Evolutionary conservation across 1,284 basidiomycete species (phyloP).

Genomic region (Entoloma clypeatum): DNA sequence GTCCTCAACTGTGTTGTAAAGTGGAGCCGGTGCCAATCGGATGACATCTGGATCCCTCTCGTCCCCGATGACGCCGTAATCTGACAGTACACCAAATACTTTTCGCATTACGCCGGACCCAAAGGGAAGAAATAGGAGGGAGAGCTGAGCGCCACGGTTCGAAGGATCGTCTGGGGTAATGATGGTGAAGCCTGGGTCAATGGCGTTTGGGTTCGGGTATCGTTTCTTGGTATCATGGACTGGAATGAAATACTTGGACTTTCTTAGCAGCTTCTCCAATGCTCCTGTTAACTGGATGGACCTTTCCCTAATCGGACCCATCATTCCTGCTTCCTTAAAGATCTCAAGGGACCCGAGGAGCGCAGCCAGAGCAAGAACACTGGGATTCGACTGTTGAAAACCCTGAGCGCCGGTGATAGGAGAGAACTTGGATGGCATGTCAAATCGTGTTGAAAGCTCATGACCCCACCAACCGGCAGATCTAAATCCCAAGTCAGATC

Average conservation of each 20-base stretch:
- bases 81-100: constrained; percentile 59
- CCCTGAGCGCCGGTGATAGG: constrained; percentile 90
- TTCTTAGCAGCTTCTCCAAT: constrained; percentile 62
- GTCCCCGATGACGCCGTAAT: constrained; percentile 82
- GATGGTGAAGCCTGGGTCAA: constrained; percentile 70
- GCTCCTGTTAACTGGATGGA: constrained; percentile 68
- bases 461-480: constrained; percentile 99
- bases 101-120: constrained; percentile 66
- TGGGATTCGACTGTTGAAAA: constrained; percentile 94
- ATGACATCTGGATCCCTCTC: constrained; percentile 90
- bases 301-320: constrained; percentile 64
- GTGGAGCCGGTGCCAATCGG: constrained; percentile 75
- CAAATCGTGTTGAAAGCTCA: constrained; percentile 81
- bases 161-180: constrained; percentile 74
- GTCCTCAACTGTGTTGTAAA: constrained; percentile 83
- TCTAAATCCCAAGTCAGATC: constrained; percentile 38
- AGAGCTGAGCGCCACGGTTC: constrained; percentile 81
- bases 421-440: constrained; percentile 82
- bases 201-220: constrained; percentile 25
- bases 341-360: constrained; percentile 79
- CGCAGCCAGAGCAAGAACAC: constrained; percentile 74
- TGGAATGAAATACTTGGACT: constrained; percentile 61
- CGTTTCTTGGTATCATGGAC: constrained; percentile 35
- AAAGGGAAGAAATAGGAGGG: constrained; percentile 70
- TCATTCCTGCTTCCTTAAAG: constrained; percentile 77